A percentile compares a stretch with the other conserved stretches of the same genome.
phyloP scores from a whole-genome alignment of 1,139 yeast species.

The Kazachstania sp. region DNA sequence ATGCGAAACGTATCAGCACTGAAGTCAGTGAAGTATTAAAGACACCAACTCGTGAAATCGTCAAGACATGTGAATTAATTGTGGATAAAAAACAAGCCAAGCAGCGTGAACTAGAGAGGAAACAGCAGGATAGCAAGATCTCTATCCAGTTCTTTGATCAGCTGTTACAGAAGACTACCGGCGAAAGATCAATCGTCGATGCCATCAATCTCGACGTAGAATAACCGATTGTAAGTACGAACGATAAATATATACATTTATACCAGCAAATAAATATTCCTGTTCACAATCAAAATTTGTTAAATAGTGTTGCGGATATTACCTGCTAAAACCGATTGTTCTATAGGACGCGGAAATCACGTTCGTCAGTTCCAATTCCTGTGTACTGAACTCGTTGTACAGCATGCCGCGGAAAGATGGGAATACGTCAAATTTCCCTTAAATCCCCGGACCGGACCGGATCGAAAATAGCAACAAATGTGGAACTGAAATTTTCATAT shows the following conservation, averaged over 20 bases:
- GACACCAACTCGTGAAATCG: conserved; percentile 77
- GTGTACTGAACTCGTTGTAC: too few relatives aligned
- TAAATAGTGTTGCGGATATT: too few relatives aligned
- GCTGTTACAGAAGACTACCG: conserved; percentile 40
- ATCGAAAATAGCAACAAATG: too few relatives aligned
- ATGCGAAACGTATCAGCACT: conserved; percentile 68
- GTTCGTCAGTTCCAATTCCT: too few relatives aligned
- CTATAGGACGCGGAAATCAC: too few relatives aligned
- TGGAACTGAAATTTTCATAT: too few relatives aligned
- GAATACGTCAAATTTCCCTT: too few relatives aligned
- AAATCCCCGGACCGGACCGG: too few relatives aligned
- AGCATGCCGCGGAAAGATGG: too few relatives aligned
- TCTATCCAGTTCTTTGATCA: conserved; percentile 54
- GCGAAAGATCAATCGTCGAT: conserved; percentile 41
- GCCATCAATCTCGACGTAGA: conserved; percentile 47
- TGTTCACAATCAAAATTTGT: too few relatives aligned
- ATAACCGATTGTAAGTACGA: conserved; percentile 6
- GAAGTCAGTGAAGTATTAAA: conserved; percentile 78
- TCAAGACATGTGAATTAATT: conserved; percentile 54
- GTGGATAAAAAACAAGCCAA: conserved; percentile 22
- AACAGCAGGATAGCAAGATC: conserved; percentile 47
- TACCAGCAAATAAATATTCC: background rate
- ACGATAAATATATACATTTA: background rate
- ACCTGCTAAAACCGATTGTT: too few relatives aligned
- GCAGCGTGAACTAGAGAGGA: conserved; percentile 29